A percentile compares a stretch with the other conserved stretches of the same genome.
These are phyloP conservation scores for Saturnispora quitensis DNA, from an alignment of 805 yeast genomes.

Conservation along the genomic window DNA sequence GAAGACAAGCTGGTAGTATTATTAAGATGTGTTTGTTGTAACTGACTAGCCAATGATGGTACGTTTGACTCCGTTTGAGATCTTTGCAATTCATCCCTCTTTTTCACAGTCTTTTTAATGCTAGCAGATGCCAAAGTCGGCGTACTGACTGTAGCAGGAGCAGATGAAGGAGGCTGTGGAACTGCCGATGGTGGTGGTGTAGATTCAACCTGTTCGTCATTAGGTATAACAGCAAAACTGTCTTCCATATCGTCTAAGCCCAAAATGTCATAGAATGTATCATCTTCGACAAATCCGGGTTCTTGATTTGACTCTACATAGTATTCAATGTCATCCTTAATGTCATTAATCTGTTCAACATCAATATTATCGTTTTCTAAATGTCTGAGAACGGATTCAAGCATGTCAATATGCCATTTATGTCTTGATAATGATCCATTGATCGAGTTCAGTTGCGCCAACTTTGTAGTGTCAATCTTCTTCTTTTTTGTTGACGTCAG, in stretches of 20 bases:
- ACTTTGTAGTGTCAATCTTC: conserved; percentile 33
- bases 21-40: conserved; percentile 23
- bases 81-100: conserved; percentile 3
- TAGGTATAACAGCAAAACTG: conserved; percentile 5
- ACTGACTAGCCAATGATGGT: conserved; percentile 9
- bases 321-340: conserved; percentile 86
- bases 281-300: conserved; percentile 90
- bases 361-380: conserved; percentile 73
- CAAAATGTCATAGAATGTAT: conserved; percentile 83
- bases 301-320: conserved; percentile 92
- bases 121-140: neutral
- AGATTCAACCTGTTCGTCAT: conserved; percentile 3
- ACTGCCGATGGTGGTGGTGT: neutral
- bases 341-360: conserved; percentile 63
- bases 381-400: conserved; percentile 69
- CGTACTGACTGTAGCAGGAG: conserved; percentile 5
- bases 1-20: conserved; percentile 13
- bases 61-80: conserved; percentile 1
- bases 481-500: conserved; percentile 36
- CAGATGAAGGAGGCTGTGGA: conserved; percentile 8
- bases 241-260: conserved; percentile 45
- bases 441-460: conserved; percentile 44
- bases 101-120: conserved; percentile 2
- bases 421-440: conserved; percentile 65
- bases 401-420: conserved; percentile 63